Percentiles rank a stretch among this genome's conserved stretches.
Conservation (phyloP, 139 green algal genomes). For the Edaphochlamys debaryana region DNA sequence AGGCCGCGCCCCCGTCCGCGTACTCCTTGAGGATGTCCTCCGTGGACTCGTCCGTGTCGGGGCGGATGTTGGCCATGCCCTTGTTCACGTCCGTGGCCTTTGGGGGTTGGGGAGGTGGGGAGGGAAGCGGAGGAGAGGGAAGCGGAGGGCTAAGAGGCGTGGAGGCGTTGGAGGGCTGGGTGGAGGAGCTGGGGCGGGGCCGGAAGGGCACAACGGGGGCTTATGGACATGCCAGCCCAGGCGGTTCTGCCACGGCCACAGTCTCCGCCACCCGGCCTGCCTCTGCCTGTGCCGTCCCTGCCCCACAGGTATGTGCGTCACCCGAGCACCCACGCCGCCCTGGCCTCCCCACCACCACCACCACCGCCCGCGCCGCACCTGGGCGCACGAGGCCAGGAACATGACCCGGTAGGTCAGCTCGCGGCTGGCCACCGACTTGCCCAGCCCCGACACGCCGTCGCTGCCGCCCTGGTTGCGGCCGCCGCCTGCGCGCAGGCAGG, state of each 20-base stretch:
- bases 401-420: conserved; percentile 92
- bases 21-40: conserved; percentile 76
- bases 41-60: conserved; percentile 65
- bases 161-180: too few species aligned
- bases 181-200: too few species aligned
- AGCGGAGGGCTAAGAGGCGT: background rate
- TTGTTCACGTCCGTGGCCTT: conserved; percentile 61
- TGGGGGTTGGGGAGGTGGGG: background rate
- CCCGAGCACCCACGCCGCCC: too few species aligned
- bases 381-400: conserved; percentile 83
- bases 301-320: too few species aligned
- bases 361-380: too few species aligned
- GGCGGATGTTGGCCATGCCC: conserved; percentile 85
- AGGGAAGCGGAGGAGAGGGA: background rate
- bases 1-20: conserved; percentile 52
- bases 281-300: too few species aligned
- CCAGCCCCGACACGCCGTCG: conserved; percentile 82
- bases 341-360: too few species aligned
- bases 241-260: too few species aligned
- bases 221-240: too few species aligned
- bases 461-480: conserved; percentile 14
- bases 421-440: conserved; percentile 76
- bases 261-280: too few species aligned
- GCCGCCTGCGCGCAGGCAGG: background rate
- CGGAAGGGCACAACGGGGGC: too few species aligned